Conservation (phyloP, 805 yeast species). For the Vanderwaltozyma yarrowii region DNA sequence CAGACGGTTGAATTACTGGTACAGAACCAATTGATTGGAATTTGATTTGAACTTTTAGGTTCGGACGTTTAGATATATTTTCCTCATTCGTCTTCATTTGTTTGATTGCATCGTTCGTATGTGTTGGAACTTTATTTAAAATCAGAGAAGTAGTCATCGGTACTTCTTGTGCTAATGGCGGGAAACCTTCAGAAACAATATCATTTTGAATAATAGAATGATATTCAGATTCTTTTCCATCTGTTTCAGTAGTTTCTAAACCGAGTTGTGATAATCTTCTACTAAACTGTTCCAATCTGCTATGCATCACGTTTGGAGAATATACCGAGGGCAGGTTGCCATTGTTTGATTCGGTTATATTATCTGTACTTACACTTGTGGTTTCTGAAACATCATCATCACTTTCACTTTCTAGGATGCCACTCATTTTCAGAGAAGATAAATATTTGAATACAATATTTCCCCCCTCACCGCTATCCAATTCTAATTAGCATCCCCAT, state of each 20-base stretch:
- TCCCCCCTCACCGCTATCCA: no score
- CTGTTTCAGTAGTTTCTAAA: slow-evolving; percentile 12
- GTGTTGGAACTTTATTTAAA: slow-evolving; percentile 6
- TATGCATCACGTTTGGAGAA: slow-evolving; percentile 7
- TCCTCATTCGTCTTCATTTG: slow-evolving; percentile 3
- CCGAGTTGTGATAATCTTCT: slow-evolving; percentile 21
- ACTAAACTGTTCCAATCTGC: slow-evolving; percentile 19
- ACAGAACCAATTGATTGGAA: slow-evolving; percentile 27
- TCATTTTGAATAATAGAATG: no score
- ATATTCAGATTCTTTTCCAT: no score
- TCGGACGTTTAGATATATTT: not conserved
- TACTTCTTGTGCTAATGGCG: slow-evolving; percentile 7
- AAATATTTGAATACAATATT: no score
- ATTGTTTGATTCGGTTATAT: not conserved
- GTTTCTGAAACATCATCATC: slow-evolving; percentile 9
- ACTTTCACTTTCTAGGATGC: slow-evolving; percentile 24
- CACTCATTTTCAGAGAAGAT: slow-evolving; percentile 23
- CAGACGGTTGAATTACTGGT: slow-evolving; percentile 17
- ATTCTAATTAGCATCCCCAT: no score
- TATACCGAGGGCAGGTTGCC: not conserved
- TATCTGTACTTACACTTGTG: not conserved
- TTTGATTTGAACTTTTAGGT: slow-evolving; percentile 16
- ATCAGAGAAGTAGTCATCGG: slow-evolving; percentile 11
- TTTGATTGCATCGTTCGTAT: slow-evolving; percentile 8
- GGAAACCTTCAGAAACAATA: no score